Evolutionary conservation across 257 asterid genomes (phyloP).

Genomic region (Avicennia marina): DNA sequence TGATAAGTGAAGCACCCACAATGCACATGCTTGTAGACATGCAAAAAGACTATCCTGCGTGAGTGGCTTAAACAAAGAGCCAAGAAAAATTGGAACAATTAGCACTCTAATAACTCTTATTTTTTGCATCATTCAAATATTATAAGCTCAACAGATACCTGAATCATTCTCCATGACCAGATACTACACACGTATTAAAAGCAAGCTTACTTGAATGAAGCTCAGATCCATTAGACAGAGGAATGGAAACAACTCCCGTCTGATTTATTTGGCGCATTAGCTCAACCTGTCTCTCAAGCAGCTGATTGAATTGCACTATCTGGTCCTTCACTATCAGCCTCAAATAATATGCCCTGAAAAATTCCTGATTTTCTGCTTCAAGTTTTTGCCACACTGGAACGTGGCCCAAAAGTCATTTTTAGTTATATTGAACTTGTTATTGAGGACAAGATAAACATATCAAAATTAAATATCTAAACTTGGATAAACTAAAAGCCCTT

Average conservation of each 20-base stretch:
- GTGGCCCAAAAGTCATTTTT: constrained; percentile 15
- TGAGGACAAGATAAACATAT: too few relatives aligned
- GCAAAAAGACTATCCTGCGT: not conserved
- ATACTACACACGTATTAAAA: not conserved
- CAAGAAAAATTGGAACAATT: too few relatives aligned
- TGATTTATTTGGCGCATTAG: constrained; percentile 51
- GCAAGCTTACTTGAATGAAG: constrained; percentile 51
- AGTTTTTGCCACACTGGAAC: constrained; percentile 98
- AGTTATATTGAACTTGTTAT: too few relatives aligned
- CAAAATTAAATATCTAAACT: too few relatives aligned
- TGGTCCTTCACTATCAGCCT: constrained; percentile 83
- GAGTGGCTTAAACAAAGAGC: too few relatives aligned
- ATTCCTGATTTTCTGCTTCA: constrained; percentile 77
- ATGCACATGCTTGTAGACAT: not conserved
- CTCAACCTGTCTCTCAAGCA: constrained; percentile 81
- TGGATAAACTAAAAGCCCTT: too few relatives aligned
- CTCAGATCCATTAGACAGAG: constrained; percentile 61
- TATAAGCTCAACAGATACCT: too few relatives aligned
- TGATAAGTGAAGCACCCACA: too few relatives aligned
- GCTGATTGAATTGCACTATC: constrained; percentile 62
- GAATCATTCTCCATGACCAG: too few relatives aligned
- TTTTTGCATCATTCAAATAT: too few relatives aligned
- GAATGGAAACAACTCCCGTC: constrained; percentile 39
- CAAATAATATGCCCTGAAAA: constrained; percentile 75
- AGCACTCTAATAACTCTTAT: too few relatives aligned